phyloP scores from a whole-genome alignment of 2,329 filamentous ascomycete species.

The Rhynchosporium secalis region DNA sequence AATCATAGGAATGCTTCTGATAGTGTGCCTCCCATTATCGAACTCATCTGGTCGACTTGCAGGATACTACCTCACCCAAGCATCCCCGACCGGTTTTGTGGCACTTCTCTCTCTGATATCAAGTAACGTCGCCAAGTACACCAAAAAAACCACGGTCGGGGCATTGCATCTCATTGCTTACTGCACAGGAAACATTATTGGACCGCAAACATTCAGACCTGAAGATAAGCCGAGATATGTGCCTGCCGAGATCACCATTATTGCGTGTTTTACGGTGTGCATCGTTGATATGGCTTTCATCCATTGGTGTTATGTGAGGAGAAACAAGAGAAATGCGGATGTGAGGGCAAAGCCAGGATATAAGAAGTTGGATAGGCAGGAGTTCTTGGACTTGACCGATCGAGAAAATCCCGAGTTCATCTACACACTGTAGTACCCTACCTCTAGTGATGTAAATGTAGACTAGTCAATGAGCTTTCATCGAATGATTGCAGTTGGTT shows the following conservation, averaged over 20 bases:
- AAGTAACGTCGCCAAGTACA: slow-evolving; percentile 49
- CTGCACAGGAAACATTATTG: slow-evolving; percentile 55
- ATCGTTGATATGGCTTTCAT: slow-evolving; percentile 33
- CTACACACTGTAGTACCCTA: slow-evolving; percentile 33
- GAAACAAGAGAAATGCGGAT: slow-evolving; percentile 35
- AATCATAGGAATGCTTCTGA: slow-evolving; percentile 40
- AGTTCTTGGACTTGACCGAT: slow-evolving; percentile 40
- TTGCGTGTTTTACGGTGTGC: slow-evolving; percentile 39
- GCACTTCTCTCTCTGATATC: slow-evolving; percentile 41
- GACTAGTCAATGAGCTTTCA: too few species aligned
- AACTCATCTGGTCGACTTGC: slow-evolving; percentile 42
- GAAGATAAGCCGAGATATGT: slow-evolving; percentile 49
- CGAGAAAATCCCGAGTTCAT: slow-evolving; percentile 39
- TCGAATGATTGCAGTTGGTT: too few species aligned
- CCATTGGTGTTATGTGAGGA: slow-evolving; percentile 31
- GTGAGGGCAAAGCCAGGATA: slow-evolving; percentile 32
- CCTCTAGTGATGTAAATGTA: too few species aligned
- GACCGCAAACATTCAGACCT: slow-evolving; percentile 42
- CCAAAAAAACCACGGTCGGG: slow-evolving; percentile 51
- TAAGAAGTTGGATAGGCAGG: slow-evolving; percentile 36
- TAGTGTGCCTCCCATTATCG: slow-evolving; percentile 41
- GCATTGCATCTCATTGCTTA: slow-evolving; percentile 49
- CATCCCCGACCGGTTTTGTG: slow-evolving; percentile 53
- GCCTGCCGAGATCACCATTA: slow-evolving; percentile 47
- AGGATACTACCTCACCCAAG: slow-evolving; percentile 51